Conservation (phyloP, 106 monocot species). For the Triglochin maritima region DNA sequence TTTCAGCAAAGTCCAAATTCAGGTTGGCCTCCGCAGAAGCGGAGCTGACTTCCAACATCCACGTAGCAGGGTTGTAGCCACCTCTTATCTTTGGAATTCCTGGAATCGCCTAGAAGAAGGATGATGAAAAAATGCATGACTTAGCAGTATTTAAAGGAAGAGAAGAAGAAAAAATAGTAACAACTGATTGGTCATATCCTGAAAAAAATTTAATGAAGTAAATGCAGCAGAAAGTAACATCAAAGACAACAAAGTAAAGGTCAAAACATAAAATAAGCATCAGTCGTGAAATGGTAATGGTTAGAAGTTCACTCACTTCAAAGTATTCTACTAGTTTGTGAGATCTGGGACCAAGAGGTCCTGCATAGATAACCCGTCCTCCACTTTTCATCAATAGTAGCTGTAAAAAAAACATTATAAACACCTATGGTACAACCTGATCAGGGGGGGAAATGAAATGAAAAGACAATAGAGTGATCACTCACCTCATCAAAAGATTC, state of each 20-base stretch:
- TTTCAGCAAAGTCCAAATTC: constrained; percentile 60
- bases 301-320: constrained; percentile 45
- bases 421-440: not conserved
- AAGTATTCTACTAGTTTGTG: constrained; percentile 69
- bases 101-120: constrained; percentile 45
- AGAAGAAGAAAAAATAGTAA: not conserved
- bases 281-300: not conserved
- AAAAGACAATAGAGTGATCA: not conserved
- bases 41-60: constrained; percentile 81
- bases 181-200: not conserved
- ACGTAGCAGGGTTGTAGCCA: constrained; percentile 86
- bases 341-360: constrained; percentile 59
- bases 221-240: too few relatives aligned
- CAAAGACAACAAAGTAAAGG: too few relatives aligned
- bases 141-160: not conserved
- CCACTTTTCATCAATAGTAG: constrained; percentile 76
- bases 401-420: constrained; percentile 20
- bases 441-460: not conserved
- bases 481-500: constrained; percentile 95
- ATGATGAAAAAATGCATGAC: not conserved
- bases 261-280: not conserved
- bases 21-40: constrained; percentile 39
- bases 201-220: not conserved
- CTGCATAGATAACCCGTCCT: constrained; percentile 80
- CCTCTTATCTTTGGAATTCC: constrained; percentile 61